Percentiles rank a stretch among this genome's conserved stretches.
These are phyloP conservation scores for Pestalotiopsis sp. DNA, from an alignment of 2,329 filamentous ascomycete species.

Conservation along the genomic window DNA sequence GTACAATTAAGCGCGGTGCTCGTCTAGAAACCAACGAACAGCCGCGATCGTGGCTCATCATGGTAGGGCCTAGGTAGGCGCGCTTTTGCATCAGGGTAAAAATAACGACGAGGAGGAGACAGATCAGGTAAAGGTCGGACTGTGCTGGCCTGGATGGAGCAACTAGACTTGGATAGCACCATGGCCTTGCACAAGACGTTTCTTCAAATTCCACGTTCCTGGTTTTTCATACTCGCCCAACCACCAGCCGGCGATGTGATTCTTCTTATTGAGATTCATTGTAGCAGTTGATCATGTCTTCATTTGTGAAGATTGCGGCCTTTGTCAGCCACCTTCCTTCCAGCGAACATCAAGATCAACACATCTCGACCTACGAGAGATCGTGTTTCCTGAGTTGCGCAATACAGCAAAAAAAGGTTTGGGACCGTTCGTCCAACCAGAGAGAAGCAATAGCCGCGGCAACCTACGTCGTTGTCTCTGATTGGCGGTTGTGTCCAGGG, in stretches of 20 bases:
- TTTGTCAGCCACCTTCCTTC: not conserved
- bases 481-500: constrained; percentile 12
- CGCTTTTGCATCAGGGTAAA: no score
- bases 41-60: not conserved
- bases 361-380: not conserved
- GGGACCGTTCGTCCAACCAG: constrained; percentile 7
- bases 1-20: constrained; percentile 3
- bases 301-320: not conserved
- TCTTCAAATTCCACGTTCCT: no score
- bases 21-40: not conserved
- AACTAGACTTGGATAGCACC: not conserved
- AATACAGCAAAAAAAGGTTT: not conserved
- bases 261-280: no score
- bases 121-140: no score
- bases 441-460: constrained; percentile 12
- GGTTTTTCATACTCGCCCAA: no score
- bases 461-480: constrained; percentile 1
- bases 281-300: not conserved
- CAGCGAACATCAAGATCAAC: not conserved
- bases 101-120: no score
- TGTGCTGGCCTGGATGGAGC: not conserved
- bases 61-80: no score
- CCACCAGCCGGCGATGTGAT: no score
- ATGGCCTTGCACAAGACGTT: no score
- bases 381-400: constrained; percentile 4